These are phyloP conservation scores for Alternaria brassicae DNA, from an alignment of 2,329 filamentous ascomycete species.

Conservation along the genomic window DNA sequence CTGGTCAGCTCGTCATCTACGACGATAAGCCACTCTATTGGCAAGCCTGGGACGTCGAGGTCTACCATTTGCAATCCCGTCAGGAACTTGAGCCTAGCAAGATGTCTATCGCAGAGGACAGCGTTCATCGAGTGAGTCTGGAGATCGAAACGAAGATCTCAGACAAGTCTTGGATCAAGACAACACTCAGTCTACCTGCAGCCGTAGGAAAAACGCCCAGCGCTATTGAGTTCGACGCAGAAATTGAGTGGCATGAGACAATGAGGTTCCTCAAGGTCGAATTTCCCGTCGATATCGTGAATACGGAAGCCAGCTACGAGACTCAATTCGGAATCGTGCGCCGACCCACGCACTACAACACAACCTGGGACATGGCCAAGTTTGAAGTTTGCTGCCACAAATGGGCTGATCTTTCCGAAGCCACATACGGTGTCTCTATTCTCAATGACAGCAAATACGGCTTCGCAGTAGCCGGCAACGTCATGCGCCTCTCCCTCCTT, in stretches of 20 bases:
- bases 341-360: slow-evolving; percentile 97
- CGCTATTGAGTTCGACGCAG: slow-evolving; percentile 78
- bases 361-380: slow-evolving; percentile 96
- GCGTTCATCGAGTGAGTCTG: slow-evolving; percentile 79
- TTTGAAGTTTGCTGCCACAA: slow-evolving; percentile 97
- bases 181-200: slow-evolving; percentile 80
- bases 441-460: slow-evolving; percentile 97
- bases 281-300: slow-evolving; percentile 90
- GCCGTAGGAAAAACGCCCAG: slow-evolving; percentile 69
- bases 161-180: slow-evolving; percentile 83
- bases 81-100: slow-evolving; percentile 73
- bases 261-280: slow-evolving; percentile 99
- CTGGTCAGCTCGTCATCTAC: slow-evolving; percentile 91
- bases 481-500: slow-evolving; percentile 88
- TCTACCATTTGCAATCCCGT: slow-evolving; percentile 89
- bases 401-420: slow-evolving; percentile 88
- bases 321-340: slow-evolving; percentile 90
- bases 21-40: slow-evolving; percentile 98
- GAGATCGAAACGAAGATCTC: slow-evolving; percentile 88
- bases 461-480: slow-evolving; percentile 85
- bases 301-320: slow-evolving; percentile 93
- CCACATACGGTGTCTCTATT: slow-evolving; percentile 88
- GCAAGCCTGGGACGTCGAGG: slow-evolving; percentile 98
- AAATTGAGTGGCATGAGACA: slow-evolving; percentile 95
- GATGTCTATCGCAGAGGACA: slow-evolving; percentile 74